These are phyloP conservation scores for Aspergillus sp. DNA, from an alignment of 2,329 filamentous ascomycete species.

Conservation along the genomic window DNA sequence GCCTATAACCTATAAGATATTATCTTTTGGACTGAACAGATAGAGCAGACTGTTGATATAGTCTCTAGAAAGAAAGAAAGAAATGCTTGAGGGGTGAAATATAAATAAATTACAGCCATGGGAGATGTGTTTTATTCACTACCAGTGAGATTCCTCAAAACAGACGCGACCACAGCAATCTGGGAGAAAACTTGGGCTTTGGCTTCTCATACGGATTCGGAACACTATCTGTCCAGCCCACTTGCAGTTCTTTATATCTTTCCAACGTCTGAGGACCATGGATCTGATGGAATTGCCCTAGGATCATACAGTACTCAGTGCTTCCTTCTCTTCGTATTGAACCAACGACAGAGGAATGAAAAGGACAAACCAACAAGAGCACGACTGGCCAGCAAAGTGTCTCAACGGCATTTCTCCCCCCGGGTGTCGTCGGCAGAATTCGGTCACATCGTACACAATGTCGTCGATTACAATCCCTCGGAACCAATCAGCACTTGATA, in stretches of 20 bases:
- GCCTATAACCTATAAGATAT: too few species aligned
- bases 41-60: too few species aligned
- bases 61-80: too few species aligned
- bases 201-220: neutral
- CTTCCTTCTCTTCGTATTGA: neutral
- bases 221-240: neutral
- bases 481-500: neutral
- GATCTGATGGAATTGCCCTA: slow-evolving; percentile 1
- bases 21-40: too few species aligned
- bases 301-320: neutral
- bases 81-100: too few species aligned
- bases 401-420: neutral
- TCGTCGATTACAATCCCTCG: slow-evolving; percentile 1
- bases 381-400: neutral
- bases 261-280: neutral
- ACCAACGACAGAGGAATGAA: neutral
- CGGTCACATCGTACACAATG: slow-evolving; percentile 1
- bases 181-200: neutral
- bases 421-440: neutral
- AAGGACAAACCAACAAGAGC: neutral
- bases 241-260: neutral
- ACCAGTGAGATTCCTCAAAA: too few species aligned
- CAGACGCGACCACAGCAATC: neutral
- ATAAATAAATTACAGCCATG: too few species aligned
- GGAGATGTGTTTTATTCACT: too few species aligned